Conservation (phyloP, 495 filamentous ascomycete genomes). For the Thozetella sp. region DNA sequence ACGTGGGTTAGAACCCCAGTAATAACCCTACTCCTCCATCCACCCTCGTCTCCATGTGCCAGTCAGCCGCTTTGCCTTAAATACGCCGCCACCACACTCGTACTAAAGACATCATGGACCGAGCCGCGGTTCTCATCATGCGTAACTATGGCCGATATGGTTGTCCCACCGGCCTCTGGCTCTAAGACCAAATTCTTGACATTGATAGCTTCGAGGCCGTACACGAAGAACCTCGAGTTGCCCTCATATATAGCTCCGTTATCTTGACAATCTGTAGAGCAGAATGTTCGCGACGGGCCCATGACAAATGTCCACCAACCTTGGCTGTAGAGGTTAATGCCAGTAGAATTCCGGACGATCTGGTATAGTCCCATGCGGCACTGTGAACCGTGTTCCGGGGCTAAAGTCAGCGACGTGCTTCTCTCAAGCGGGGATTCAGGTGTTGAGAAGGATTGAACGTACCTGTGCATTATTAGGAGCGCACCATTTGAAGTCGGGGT, state of each 20-base stretch:
- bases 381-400: too few relatives aligned
- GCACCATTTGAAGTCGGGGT: conserved; percentile 50
- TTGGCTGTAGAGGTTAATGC: conserved; percentile 47
- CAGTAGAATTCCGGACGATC: conserved; percentile 35
- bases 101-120: conserved; percentile 7
- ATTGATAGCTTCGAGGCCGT: conserved; percentile 45
- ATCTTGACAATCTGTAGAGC: conserved; percentile 40
- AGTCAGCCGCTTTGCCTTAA: conserved; percentile 6
- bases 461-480: conserved; percentile 32
- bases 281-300: conserved; percentile 26
- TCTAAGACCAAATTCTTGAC: conserved; percentile 42
- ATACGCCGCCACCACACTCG: conserved; percentile 11
- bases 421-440: not conserved
- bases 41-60: too few relatives aligned
- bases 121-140: conserved; percentile 9
- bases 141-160: not conserved
- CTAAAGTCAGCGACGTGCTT: too few relatives aligned
- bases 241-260: conserved; percentile 39
- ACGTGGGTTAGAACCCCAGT: too few relatives aligned
- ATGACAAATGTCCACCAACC: conserved; percentile 57
- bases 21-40: too few relatives aligned
- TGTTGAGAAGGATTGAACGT: not conserved
- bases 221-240: conserved; percentile 41
- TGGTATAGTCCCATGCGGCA: conserved; percentile 52
- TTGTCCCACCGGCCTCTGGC: conserved; percentile 10